Base-by-base conservation (phyloP, 108 stramenopile genomes). In the Nitzschia sp. region DNA sequence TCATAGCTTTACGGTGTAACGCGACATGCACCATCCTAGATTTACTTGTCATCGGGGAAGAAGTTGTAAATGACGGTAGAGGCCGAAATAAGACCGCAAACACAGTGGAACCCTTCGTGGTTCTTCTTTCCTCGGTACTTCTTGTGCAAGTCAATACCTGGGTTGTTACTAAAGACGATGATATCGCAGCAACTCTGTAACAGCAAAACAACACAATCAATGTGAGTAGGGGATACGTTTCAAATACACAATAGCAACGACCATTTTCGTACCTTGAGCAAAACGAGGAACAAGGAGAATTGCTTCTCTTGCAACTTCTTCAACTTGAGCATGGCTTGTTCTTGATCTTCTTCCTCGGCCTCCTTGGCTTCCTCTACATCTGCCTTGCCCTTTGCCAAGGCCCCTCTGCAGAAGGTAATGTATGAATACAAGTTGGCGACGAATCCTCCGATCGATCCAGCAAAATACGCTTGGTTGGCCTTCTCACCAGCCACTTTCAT, bases 151-250 rank as follows among this genome's bases (percentile, higher is more conserved):
- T 91, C 88, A 42, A 91, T 65, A 5, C 92, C 89, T 40, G 86
- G 81, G 51, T 88, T 87, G 80, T 94, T 94, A 48, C 88, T 86
- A 60, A 94, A 94, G 6, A 91, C 90, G 9, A 79, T 70, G 37
- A 88, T 74, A 43, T 94, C 90, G 51, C 85, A 85, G 11, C 74
- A 75, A 52, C 85, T 86, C 80, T 83, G 44, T 10, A 60, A 14
- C 2, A 42, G 2, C 6, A 19, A 6, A 22, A 12, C 11, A 17
- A 26, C 6, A 1, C 21, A 52, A 9, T 24, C 7, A 14, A 52
- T 43, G 43, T 51, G 3, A 25, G 63, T 25, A 11, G 7, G 12
- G 21, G 43, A 21, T n/a, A 10, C 7, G 46, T 22, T 10, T 46
- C 12, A 21, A 22, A 20, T 3, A 48, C 1, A 14, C 48, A 63